phyloP scores from a whole-genome alignment of 805 yeast species.

The Wickerhamiella kurtzmanii region DNA sequence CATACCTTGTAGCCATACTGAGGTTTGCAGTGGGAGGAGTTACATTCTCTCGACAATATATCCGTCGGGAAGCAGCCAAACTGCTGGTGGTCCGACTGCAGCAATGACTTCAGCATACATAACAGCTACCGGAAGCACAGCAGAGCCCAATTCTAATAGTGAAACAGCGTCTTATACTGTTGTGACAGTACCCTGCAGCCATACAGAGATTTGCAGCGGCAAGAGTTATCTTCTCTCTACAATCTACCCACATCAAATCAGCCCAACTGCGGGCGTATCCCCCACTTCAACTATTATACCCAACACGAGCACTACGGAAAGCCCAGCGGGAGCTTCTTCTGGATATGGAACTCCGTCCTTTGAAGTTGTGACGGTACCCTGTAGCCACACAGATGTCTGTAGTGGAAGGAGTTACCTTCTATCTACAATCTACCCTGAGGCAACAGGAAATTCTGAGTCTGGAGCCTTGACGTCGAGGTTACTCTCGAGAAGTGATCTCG shows the following conservation, averaged over 20 bases:
- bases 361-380: conserved; percentile 3
- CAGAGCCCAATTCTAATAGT: not conserved
- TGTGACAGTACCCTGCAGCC: conserved; percentile 7
- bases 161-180: conserved; percentile 1
- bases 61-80: conserved; percentile 1
- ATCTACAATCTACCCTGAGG: conserved; percentile 2
- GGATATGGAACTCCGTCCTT: not conserved
- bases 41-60: conserved; percentile 8
- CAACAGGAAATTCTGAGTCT: not conserved
- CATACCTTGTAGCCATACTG: conserved; percentile 7
- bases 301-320: not conserved
- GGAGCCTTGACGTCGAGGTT: not conserved
- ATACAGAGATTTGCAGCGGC: conserved; percentile 5
- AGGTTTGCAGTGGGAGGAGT: conserved; percentile 4
- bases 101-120: not conserved
- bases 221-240: conserved; percentile 7
- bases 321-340: not conserved
- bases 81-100: not conserved
- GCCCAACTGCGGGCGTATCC: not conserved
- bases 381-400: conserved; percentile 1
- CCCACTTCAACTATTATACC: not conserved
- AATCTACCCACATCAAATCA: conserved; percentile 5
- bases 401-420: not conserved
- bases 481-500: not conserved
- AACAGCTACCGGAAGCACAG: not conserved